phyloP scores from a whole-genome alignment of 1,284 basidiomycete genomes.

The Bjerkandera adusta region DNA sequence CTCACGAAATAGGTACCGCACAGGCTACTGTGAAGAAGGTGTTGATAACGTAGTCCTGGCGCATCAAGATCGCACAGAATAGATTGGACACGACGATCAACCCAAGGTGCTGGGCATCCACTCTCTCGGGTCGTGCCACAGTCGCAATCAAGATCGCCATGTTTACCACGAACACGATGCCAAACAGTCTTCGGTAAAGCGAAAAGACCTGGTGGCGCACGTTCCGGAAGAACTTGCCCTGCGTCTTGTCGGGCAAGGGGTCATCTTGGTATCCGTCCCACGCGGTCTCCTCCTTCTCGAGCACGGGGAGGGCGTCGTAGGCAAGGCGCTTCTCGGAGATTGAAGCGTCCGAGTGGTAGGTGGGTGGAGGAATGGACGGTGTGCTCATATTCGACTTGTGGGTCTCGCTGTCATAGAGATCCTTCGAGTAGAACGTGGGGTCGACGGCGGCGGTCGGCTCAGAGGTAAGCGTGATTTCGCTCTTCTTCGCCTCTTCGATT shows the following conservation, averaged over 20 bases:
- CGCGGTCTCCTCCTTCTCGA: constrained; percentile 27
- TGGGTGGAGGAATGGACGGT: constrained; percentile 16
- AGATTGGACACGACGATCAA: constrained; percentile 51
- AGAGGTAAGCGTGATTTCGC: not conserved
- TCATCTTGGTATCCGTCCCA: constrained; percentile 56
- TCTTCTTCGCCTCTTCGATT: constrained; percentile 5
- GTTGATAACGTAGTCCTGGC: constrained; percentile 61
- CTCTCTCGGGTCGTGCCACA: constrained; percentile 33
- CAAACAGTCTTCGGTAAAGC: constrained; percentile 56
- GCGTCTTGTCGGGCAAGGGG: constrained; percentile 46
- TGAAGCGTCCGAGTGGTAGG: constrained; percentile 19
- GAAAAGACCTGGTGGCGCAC: constrained; percentile 53
- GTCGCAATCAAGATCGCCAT: constrained; percentile 49
- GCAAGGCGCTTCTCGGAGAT: constrained; percentile 19
- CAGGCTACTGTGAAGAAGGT: constrained; percentile 52
- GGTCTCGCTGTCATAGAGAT: constrained; percentile 19
- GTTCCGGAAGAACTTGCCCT: constrained; percentile 46
- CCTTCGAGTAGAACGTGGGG: constrained; percentile 22
- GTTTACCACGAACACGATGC: constrained; percentile 53
- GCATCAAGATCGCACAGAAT: constrained; percentile 56
- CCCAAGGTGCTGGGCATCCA: constrained; percentile 46
- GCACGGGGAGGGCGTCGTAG: constrained; percentile 13
- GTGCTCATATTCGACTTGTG: constrained; percentile 11
- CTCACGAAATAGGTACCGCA: constrained; percentile 46
- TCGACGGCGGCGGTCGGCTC: constrained; percentile 11